These are phyloP conservation scores for Camelina hispida DNA, from an alignment of 345 rosid genomes.

Conservation along the genomic window DNA sequence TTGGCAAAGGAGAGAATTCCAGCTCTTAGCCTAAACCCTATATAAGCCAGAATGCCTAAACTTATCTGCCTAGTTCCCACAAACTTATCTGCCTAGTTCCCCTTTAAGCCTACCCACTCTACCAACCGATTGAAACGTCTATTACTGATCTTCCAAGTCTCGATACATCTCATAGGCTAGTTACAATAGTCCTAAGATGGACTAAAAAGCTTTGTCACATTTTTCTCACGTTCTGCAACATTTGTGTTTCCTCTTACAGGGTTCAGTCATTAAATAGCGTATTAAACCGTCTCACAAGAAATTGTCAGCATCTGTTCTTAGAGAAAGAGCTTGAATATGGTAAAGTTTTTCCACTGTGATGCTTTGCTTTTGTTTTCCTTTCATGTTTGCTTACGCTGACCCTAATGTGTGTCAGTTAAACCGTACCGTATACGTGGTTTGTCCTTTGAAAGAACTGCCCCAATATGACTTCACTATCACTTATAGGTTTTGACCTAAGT, in stretches of 20 bases:
- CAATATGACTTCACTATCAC: constrained; percentile 66
- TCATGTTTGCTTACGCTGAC: constrained; percentile 34
- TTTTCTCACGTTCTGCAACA: constrained; percentile 18
- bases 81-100: background rate
- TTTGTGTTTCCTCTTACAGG: constrained; percentile 45
- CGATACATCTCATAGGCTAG: background rate
- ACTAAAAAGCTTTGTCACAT: background rate
- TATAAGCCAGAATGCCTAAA: background rate
- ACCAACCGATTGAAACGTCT: background rate
- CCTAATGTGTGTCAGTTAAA: constrained; percentile 53
- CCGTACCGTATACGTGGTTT: constrained; percentile 37
- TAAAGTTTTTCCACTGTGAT: constrained; percentile 26
- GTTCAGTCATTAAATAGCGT: constrained; percentile 60
- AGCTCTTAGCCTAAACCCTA: background rate
- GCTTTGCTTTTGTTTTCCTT: constrained; percentile 24
- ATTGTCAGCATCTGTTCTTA: constrained; percentile 66
- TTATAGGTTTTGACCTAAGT: constrained; percentile 74
- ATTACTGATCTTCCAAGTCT: background rate
- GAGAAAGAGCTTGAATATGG: constrained; percentile 63
- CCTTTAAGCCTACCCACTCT: background rate
- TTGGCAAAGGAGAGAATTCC: background rate
- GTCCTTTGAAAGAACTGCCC: constrained; percentile 65
- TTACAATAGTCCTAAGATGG: constrained; percentile 4
- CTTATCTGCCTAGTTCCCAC: background rate
- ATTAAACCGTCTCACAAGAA: constrained; percentile 58